Evolutionary conservation across 1,139 yeast species (phyloP).

Genomic region (Debaryomyces subglobosus): DNA sequence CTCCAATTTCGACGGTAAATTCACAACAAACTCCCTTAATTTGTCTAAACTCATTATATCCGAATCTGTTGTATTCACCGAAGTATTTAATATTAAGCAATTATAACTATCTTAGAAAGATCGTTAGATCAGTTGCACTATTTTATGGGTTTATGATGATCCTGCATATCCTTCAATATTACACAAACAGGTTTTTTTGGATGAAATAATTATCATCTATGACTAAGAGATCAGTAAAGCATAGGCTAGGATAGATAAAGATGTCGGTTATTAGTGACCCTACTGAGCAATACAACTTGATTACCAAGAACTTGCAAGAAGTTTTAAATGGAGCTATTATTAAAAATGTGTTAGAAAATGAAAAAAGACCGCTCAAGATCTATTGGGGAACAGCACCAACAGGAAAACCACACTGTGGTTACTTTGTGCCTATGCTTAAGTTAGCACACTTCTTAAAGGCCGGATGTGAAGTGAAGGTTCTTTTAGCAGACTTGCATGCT

Average conservation of each 20-base stretch:
- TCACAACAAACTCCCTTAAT: conserved; percentile 31
- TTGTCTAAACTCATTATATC: conserved; percentile 20
- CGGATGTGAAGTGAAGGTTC: conserved; percentile 91
- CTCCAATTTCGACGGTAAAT: conserved; percentile 27
- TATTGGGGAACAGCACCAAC: conserved; percentile 92
- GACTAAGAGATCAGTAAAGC: not conserved
- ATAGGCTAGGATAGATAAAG: not conserved
- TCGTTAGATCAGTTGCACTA: not conserved
- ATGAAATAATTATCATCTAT: not conserved
- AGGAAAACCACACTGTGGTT: conserved; percentile 98
- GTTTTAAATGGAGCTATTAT: conserved; percentile 88
- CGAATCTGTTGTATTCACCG: not conserved
- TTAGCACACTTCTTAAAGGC: conserved; percentile 94
- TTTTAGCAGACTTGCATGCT: conserved; percentile 97
- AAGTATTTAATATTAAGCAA: not conserved
- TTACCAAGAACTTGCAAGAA: conserved; percentile 88
- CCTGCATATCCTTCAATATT: not conserved
- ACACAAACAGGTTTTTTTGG: conserved; percentile 5
- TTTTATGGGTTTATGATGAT: not conserved
- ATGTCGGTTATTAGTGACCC: conserved; percentile 43
- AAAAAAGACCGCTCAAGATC: conserved; percentile 78
- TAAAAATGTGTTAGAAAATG: conserved; percentile 77
- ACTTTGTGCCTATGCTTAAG: conserved; percentile 97
- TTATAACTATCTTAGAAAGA: not conserved
- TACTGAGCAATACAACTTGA: conserved; percentile 70